A percentile compares a stretch with the other conserved stretches of the same genome.
These are phyloP conservation scores for Gaillardinia entomophila DNA, from an alignment of 805 yeast genomes.

Conservation along the genomic window DNA sequence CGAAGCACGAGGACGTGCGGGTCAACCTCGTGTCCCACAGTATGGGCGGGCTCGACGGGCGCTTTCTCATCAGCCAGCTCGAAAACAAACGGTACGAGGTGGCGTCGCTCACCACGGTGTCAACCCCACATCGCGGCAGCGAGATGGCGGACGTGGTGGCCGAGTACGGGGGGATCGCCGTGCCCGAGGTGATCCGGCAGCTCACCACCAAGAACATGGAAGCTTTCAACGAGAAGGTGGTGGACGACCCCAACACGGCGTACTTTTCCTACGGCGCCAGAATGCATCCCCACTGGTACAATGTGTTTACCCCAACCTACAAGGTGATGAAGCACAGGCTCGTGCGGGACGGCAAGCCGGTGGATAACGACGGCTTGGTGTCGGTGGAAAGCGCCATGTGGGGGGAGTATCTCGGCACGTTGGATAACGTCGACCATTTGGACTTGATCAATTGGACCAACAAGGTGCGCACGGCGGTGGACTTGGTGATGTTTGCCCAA, in stretches of 20 bases:
- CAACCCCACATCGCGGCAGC: conserved; percentile 88
- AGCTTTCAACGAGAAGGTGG: conserved; percentile 47
- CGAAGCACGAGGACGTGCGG: conserved; percentile 26
- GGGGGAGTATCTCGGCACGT: conserved; percentile 79
- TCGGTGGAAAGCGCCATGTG: conserved; percentile 72
- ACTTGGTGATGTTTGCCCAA: conserved; percentile 22
- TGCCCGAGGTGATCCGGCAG: conserved; percentile 45
- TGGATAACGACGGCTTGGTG: conserved; percentile 82
- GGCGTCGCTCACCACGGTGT: conserved; percentile 72
- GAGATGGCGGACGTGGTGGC: conserved; percentile 71
- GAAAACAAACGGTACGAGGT: conserved; percentile 45
- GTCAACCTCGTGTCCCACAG: conserved; percentile 83
- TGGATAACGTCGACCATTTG: conserved; percentile 75
- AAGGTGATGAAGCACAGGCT: conserved; percentile 39
- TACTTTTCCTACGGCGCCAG: conserved; percentile 84
- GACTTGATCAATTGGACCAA: conserved; percentile 85
- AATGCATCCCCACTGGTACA: conserved; percentile 57
- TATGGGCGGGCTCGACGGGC: conserved; percentile 88
- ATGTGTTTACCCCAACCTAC: conserved; percentile 62
- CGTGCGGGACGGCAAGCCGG: conserved; percentile 15
- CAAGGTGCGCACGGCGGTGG: conserved; percentile 33
- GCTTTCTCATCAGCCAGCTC: conserved; percentile 63
- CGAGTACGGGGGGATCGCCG: conserved; percentile 18
- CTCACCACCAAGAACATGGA: conserved; percentile 52
- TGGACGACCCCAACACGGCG: conserved; percentile 54